Evolutionary conservation across 2,329 filamentous ascomycete genomes (phyloP).

Genomic region (Calonectria leucothoes): DNA sequence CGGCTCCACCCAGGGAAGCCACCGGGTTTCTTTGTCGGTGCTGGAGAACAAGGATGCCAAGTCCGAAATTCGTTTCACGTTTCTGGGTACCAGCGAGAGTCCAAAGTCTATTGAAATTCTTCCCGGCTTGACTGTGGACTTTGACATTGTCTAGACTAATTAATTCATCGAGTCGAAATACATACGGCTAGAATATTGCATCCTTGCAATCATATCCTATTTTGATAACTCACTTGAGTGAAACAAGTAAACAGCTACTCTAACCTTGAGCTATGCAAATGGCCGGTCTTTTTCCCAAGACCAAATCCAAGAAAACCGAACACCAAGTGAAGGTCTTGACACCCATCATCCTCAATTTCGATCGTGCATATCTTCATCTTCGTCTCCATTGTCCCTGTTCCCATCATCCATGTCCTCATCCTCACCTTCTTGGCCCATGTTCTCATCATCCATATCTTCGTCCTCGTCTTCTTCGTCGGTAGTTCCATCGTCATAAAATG

Average conservation of each 20-base stretch:
- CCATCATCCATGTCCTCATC: too few relatives aligned
- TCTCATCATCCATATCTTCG: too few relatives aligned
- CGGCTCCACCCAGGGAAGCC: conserved; percentile 27
- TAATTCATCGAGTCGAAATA: not conserved
- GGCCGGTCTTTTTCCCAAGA: not conserved
- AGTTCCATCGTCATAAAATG: not conserved
- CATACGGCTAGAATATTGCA: not conserved
- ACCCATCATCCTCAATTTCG: not conserved
- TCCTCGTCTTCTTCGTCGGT: not conserved
- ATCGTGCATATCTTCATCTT: too few relatives aligned
- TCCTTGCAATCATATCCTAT: not conserved
- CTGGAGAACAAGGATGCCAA: conserved; percentile 12
- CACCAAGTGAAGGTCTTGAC: not conserved
- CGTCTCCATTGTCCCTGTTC: too few relatives aligned
- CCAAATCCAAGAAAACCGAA: not conserved
- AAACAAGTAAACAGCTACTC: not conserved
- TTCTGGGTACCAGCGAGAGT: conserved; percentile 36
- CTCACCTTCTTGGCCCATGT: too few relatives aligned
- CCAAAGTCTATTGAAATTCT: conserved; percentile 37
- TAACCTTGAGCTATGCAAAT: not conserved
- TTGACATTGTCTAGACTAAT: conserved; percentile 24
- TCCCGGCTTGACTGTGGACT: conserved; percentile 35
- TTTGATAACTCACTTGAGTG: not conserved
- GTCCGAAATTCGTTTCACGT: conserved; percentile 32
- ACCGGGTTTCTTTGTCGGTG: conserved; percentile 23